phyloP scores from a whole-genome alignment of 352 stramenopile species.

The Phytophthora tentaculata region DNA sequence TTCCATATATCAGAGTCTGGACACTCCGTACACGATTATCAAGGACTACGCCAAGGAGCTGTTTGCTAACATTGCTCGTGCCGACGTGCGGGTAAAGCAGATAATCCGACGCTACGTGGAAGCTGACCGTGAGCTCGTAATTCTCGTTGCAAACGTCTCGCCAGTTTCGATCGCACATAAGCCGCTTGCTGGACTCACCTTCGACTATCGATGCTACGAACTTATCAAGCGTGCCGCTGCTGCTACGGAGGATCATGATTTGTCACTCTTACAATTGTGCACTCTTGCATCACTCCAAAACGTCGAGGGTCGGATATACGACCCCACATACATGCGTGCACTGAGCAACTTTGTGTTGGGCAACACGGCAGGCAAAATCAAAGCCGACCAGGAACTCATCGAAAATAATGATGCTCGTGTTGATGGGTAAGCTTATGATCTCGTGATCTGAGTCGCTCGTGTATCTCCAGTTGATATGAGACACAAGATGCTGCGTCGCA shows the following conservation, averaged over 20 bases:
- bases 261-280: constrained; percentile 31
- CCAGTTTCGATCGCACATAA: constrained; percentile 57
- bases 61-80: constrained; percentile 45
- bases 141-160: constrained; percentile 51
- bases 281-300: constrained; percentile 28
- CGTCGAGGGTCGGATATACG: constrained; percentile 11
- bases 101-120: too few relatives aligned
- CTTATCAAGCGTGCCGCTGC: constrained; percentile 32
- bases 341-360: constrained; percentile 35
- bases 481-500: too few relatives aligned
- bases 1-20: constrained; percentile 24
- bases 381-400: too few relatives aligned
- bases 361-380: constrained; percentile 38
- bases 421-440: too few relatives aligned
- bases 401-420: too few relatives aligned
- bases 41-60: constrained; percentile 41
- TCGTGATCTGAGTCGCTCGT: too few relatives aligned
- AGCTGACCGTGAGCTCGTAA: too few relatives aligned
- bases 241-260: constrained; percentile 11
- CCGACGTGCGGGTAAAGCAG: too few relatives aligned
- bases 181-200: constrained; percentile 37
- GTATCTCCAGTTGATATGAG: too few relatives aligned
- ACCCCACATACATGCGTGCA: constrained; percentile 30
- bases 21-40: too few relatives aligned
- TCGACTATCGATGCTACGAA: constrained; percentile 63